Evolutionary conservation across 2,329 filamentous ascomycete genomes (phyloP).

Genomic region (Talaromyces albobiverticillius): DNA sequence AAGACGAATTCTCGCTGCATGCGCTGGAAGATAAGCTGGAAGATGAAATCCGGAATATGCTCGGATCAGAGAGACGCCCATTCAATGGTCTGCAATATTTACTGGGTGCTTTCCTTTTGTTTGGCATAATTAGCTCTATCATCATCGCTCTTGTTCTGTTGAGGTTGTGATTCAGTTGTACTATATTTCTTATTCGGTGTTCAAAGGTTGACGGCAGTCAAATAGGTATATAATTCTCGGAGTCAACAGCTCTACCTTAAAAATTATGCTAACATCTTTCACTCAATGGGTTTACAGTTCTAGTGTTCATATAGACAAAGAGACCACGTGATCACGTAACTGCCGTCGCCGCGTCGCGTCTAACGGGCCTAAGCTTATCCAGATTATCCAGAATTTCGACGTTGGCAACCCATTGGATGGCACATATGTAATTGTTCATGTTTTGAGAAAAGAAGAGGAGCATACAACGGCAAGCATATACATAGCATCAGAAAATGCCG

Average conservation of each 20-base stretch:
- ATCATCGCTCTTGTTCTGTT: conserved; percentile 24
- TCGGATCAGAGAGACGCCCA: conserved; percentile 29
- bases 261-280: too few species aligned
- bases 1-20: conserved; percentile 68
- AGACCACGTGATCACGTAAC: neutral
- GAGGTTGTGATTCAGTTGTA: neutral
- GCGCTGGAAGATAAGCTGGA: conserved; percentile 81
- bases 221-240: neutral
- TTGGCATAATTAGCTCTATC: conserved; percentile 29
- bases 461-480: neutral
- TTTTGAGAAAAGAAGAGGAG: neutral
- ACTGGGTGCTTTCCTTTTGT: conserved; percentile 27
- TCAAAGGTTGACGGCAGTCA: neutral
- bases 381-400: neutral
- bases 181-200: neutral
- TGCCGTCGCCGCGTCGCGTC: neutral
- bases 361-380: neutral
- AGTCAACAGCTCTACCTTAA: too few species aligned
- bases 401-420: neutral
- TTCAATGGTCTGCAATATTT: conserved; percentile 38
- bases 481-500: conserved; percentile 32
- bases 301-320: neutral
- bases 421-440: neutral
- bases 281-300: too few species aligned
- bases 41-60: conserved; percentile 58